These are phyloP conservation scores for Pulicaria dysenterica DNA, from an alignment of 129 eudicot species.

Conservation along the genomic window DNA sequence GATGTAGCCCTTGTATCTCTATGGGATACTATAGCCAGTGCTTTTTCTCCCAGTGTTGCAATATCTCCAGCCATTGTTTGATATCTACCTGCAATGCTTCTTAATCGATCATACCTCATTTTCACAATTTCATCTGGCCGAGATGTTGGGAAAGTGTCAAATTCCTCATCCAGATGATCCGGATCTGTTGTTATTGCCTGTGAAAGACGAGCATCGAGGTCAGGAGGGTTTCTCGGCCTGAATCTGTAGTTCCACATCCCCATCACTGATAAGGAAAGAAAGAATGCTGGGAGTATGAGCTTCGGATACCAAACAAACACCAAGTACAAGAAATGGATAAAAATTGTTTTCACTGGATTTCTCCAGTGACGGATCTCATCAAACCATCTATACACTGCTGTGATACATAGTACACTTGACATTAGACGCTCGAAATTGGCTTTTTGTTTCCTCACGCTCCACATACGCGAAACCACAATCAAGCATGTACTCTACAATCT, in stretches of 20 bases:
- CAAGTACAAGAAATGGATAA: slow-evolving; percentile 51
- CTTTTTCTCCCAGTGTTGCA: too few relatives aligned
- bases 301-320: slow-evolving; percentile 53
- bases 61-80: too few relatives aligned
- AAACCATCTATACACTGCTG: slow-evolving; percentile 29
- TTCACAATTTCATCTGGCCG: slow-evolving; percentile 36
- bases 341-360: slow-evolving; percentile 56
- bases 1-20: too few relatives aligned
- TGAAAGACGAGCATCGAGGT: slow-evolving; percentile 57
- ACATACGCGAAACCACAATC: slow-evolving; percentile 62
- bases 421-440: slow-evolving; percentile 42
- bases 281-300: slow-evolving; percentile 51
- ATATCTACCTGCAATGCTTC: slow-evolving; percentile 59
- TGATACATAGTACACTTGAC: too few relatives aligned
- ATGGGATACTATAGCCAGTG: too few relatives aligned
- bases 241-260: slow-evolving; percentile 56
- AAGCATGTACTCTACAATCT: slow-evolving; percentile 68
- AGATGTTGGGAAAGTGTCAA: slow-evolving; percentile 65
- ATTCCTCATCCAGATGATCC: slow-evolving; percentile 68
- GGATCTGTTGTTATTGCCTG: slow-evolving; percentile 53
- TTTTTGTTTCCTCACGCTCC: slow-evolving; percentile 68
- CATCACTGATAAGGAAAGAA: slow-evolving; percentile 50
- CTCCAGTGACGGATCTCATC: slow-evolving; percentile 58
- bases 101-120: slow-evolving; percentile 63
- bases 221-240: slow-evolving; percentile 60